Evolutionary conservation across 345 rosid genomes (phyloP), one percentile per base, ranked within the genome.

Genomic region (Firmiana major): DNA sequence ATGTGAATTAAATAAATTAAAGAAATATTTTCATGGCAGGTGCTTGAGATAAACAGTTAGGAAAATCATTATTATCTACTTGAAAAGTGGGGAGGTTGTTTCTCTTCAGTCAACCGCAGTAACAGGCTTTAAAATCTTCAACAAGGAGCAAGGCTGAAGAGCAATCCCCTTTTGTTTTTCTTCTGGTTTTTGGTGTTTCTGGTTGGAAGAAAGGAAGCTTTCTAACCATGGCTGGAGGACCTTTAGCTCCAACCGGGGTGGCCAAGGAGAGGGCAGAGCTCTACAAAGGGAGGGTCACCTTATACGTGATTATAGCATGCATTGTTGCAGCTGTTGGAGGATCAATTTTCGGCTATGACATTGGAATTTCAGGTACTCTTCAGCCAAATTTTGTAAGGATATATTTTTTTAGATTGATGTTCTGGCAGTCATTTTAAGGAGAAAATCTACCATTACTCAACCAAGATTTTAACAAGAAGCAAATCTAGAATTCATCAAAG

Each of bases 261-360:
- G 85, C 93, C 67, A 92, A 90, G 85, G 98, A 95, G 77, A 90
- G 98, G 76, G 98, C 94, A 46, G 91, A 77, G 6, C 92, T 55
- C 66, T 95, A 95, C 64, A 85, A 88, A 83, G 98, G 99, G 54
- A 92, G 84, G 78, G 90, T 89, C 49, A 95, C 99, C 71, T 5
- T 69, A 21, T 89, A 85, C 84, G 99, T 95, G 74, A 49, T 92
- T 40, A 76, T 91, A 62, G 85, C 96, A 13, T 93, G 96, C 83
- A 31, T 90, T 68, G 81, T 88, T 76, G 98, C 97, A 31, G 97
- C 97, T 31, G 79, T 88, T 83, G 98, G 99, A 38, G 98, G 99
- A 68, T 84, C 96, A 24, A 82, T 95, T 77, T 95, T 95, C 49
- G 98, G 98, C 36, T 95, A 95, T 83, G 99, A 95, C 82, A 86